A percentile compares a stretch with the other conserved stretches of the same genome.
Evolutionary conservation across 176 grass and related monocot species (phyloP).

Genomic region (Aegilops sharonensis): DNA sequence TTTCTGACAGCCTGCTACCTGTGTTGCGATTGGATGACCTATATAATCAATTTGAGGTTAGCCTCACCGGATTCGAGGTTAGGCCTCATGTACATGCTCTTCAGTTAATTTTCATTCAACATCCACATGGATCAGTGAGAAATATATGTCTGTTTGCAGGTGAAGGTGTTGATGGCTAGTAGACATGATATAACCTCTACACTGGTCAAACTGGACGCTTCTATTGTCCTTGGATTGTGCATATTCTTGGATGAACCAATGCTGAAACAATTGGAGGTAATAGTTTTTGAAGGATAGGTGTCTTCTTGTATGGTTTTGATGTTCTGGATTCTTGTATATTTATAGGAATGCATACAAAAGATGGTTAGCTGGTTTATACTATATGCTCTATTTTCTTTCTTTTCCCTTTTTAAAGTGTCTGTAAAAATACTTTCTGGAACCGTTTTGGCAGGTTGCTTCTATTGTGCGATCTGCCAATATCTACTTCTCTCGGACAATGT

Average conservation of each 20-base stretch:
- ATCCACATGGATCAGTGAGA: constrained; percentile 25
- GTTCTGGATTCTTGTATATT: constrained; percentile 15
- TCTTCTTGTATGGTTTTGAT: constrained; percentile 18
- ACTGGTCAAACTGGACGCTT: constrained; percentile 61
- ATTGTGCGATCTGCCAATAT: constrained; percentile 54
- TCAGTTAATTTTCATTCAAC: constrained; percentile 31
- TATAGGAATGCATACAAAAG: constrained; percentile 16
- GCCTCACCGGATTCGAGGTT: constrained; percentile 67
- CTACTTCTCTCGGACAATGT: constrained; percentile 63
- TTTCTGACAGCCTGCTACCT: constrained; percentile 29
- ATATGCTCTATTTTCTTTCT: background rate
- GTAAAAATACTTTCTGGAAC: constrained; percentile 13
- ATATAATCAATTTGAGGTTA: constrained; percentile 85
- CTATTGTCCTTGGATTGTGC: constrained; percentile 54
- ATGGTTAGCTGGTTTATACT: background rate
- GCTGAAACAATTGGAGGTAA: constrained; percentile 87
- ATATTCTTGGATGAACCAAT: constrained; percentile 72
- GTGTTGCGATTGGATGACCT: constrained; percentile 56
- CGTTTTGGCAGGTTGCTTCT: constrained; percentile 54
- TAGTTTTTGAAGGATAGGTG: background rate
- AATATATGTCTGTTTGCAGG: constrained; percentile 42
- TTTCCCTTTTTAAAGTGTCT: constrained; percentile 19
- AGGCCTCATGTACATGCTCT: constrained; percentile 26
- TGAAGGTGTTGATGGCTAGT: constrained; percentile 49
- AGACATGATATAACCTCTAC: constrained; percentile 46